Conservation (phyloP, 2,329 filamentous ascomycete species). For the Madurella fahalii region DNA sequence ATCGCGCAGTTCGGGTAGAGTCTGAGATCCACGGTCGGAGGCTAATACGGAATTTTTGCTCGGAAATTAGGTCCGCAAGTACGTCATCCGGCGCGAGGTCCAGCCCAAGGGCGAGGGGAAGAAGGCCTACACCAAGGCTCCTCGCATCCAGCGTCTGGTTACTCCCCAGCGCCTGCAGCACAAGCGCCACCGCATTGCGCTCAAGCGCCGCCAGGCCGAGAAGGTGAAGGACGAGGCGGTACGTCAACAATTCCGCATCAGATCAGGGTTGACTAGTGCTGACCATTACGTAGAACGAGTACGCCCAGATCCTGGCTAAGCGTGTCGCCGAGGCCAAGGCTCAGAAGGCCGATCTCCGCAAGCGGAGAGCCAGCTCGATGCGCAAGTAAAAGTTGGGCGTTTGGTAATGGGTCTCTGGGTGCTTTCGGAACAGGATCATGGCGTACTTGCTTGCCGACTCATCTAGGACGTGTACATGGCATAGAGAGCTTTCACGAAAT, state of each 20-base stretch:
- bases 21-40: slow-evolving; percentile 45
- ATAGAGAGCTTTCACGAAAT: slow-evolving; percentile 26
- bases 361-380: slow-evolving; percentile 95
- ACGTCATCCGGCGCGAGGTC: slow-evolving; percentile 98
- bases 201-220: slow-evolving; percentile 98
- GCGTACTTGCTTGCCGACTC: slow-evolving; percentile 28
- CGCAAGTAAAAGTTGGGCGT: slow-evolving; percentile 63
- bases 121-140: slow-evolving; percentile 98
- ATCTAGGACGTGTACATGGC: slow-evolving; percentile 28
- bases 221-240: slow-evolving; percentile 98
- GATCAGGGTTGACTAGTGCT: slow-evolving; percentile 25
- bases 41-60: slow-evolving; percentile 41
- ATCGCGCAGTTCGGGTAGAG: slow-evolving; percentile 51
- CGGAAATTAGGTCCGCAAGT: slow-evolving; percentile 82
- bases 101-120: slow-evolving; percentile 97
- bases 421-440: slow-evolving; percentile 29
- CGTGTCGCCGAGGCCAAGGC: slow-evolving; percentile 95
- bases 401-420: slow-evolving; percentile 29
- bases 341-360: slow-evolving; percentile 88
- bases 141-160: slow-evolving; percentile 99
- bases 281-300: slow-evolving; percentile 73
- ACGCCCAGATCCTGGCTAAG: slow-evolving; percentile 92
- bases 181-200: slow-evolving; percentile 96
- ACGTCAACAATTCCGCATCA: slow-evolving; percentile 30
- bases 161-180: slow-evolving; percentile 99